A percentile compares a stretch with the other conserved stretches of the same genome.
phyloP scores from a whole-genome alignment of 768 basidiomycete genomes.

The Termitomyces sp. region DNA sequence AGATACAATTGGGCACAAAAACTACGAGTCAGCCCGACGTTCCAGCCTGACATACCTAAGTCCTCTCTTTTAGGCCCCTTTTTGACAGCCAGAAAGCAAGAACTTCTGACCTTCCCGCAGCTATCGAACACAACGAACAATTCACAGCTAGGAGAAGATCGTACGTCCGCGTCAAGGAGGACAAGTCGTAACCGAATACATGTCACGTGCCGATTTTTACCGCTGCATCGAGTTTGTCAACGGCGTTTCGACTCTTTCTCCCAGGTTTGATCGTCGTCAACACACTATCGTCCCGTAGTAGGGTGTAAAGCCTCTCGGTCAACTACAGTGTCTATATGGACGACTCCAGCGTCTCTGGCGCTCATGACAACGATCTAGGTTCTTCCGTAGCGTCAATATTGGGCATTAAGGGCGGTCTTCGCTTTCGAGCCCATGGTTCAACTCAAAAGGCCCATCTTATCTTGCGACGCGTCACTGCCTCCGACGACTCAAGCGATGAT shows the following conservation, averaged over 20 bases:
- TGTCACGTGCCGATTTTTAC: conserved; percentile 19
- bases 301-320: conserved; percentile 7
- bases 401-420: conserved; percentile 60
- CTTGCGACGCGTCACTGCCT: conserved; percentile 56
- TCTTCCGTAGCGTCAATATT: conserved; percentile 52
- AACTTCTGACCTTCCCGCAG: neutral
- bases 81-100: neutral
- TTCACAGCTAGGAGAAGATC: no score
- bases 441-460: conserved; percentile 70
- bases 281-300: conserved; percentile 10
- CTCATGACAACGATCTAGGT: conserved; percentile 25
- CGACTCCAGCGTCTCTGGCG: conserved; percentile 35
- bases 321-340: conserved; percentile 30
- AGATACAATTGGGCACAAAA: neutral
- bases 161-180: no score
- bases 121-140: no score
- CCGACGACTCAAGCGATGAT: conserved; percentile 45
- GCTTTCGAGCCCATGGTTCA: conserved; percentile 64
- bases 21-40: no score
- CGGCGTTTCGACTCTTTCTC: conserved; percentile 8
- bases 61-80: neutral
- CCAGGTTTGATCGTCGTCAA: conserved; percentile 11
- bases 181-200: no score
- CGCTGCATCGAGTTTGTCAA: conserved; percentile 5
- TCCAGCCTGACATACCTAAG: neutral